Evolutionary conservation across 148 eudicot species (phyloP).

Genomic region (Amaranthus hypochondriacus): DNA sequence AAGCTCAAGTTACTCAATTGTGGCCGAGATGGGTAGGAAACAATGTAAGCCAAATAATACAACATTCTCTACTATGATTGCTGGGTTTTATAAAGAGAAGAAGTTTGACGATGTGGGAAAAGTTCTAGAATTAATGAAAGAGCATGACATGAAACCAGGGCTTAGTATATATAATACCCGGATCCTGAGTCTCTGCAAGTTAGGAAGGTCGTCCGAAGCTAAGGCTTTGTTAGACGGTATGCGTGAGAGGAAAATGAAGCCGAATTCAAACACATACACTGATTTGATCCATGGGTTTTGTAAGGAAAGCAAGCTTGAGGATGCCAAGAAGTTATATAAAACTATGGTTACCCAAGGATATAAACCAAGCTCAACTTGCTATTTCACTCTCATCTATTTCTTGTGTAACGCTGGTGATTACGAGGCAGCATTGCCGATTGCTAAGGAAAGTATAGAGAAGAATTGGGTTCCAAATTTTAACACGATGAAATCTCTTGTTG

Average conservation of each 20-base stretch:
- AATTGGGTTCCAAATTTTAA: conserved; percentile 69
- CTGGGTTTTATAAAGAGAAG: conserved; percentile 84
- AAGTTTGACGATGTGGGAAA: conserved; percentile 74
- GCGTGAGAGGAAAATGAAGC: conserved; percentile 48
- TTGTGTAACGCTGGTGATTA: conserved; percentile 65
- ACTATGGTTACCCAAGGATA: conserved; percentile 44
- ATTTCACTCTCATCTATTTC: conserved; percentile 61
- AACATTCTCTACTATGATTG: conserved; percentile 47
- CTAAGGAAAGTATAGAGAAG: conserved; percentile 57
- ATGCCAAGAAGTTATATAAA: conserved; percentile 55
- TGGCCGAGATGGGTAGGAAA: conserved; percentile 76
- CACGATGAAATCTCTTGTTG: conserved; percentile 68
- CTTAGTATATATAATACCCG: conserved; percentile 52
- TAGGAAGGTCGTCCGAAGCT: conserved; percentile 60
- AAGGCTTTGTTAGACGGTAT: conserved; percentile 76
- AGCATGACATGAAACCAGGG: conserved; percentile 36
- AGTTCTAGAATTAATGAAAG: conserved; percentile 58
- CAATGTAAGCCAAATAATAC: conserved; percentile 49
- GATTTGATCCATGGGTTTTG: conserved; percentile 75
- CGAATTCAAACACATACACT: conserved; percentile 45
- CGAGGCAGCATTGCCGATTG: conserved; percentile 48
- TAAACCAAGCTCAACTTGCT: conserved; percentile 47
- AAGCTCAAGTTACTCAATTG: conserved; percentile 47
- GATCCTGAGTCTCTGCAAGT: conserved; percentile 77
- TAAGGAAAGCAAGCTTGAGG: conserved; percentile 69